Conservation (phyloP, 176 grass and related monocot species). For the Hordeum marinum region DNA sequence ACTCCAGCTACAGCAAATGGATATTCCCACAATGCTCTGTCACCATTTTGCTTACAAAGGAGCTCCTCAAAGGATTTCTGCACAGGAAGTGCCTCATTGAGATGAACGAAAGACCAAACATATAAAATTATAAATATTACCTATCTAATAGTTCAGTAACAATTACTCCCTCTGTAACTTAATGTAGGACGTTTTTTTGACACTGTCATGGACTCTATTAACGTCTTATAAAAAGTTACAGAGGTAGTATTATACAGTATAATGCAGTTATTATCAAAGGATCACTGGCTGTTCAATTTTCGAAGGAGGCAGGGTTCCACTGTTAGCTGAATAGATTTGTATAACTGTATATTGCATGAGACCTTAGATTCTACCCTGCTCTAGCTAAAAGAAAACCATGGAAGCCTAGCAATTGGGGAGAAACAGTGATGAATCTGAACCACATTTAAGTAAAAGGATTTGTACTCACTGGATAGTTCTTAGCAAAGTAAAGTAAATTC, state of each 20-base stretch:
- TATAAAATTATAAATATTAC: neutral
- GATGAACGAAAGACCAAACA: neutral
- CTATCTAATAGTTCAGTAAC: neutral
- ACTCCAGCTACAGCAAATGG: constrained; percentile 88
- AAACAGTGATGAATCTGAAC: neutral
- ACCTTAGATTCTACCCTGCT: neutral
- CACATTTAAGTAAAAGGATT: neutral
- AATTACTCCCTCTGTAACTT: neutral
- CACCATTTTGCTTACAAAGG: constrained; percentile 62
- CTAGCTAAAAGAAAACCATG: neutral
- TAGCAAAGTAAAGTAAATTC: constrained; percentile 74
- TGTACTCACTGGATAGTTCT: constrained; percentile 54
- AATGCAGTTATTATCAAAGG: neutral
- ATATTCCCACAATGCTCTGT: constrained; percentile 68
- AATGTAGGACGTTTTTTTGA: no score
- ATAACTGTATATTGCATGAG: neutral
- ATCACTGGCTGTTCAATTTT: neutral
- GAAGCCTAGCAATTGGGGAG: neutral
- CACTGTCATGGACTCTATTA: no score
- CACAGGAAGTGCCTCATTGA: neutral
- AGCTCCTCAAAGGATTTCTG: constrained; percentile 77
- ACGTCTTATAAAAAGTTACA: no score
- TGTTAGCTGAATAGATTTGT: neutral
- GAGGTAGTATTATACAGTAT: neutral
- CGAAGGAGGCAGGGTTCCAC: neutral